Evolutionary conservation across 345 rosid genomes (phyloP), one percentile per base, ranked within the genome.

Genomic region (Ceriops tagal): DNA sequence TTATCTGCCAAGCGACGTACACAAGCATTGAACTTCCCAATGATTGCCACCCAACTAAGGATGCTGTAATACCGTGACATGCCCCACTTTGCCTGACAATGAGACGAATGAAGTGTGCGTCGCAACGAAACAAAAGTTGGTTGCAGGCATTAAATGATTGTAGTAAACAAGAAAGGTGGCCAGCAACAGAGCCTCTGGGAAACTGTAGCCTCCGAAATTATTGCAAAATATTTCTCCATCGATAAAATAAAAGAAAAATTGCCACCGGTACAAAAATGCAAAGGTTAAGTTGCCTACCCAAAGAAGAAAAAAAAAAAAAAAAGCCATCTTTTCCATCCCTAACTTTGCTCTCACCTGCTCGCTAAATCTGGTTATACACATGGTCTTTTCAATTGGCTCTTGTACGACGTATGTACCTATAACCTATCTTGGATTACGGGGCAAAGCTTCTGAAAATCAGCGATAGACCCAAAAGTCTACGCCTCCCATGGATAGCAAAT

Each of bases 361-460:
- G 28, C 82, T 73, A 72, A 67, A 73, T 70, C 83, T 58, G 75
- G 46, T 32, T 86, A 84, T 86, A 69, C 78, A 84, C 83, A 86
- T 18, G 72, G 62, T 61, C 9, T 66, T 68, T 68, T 78, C 74
- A 76, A 72, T 73, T 77, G 82, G 81, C 78, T 84, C 83, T 78
- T 68, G 83, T 79, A 77, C 83, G 72, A 51, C 66, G 71, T 84
- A 87, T 87, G 78, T 86, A 82, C 88, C 84, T 10, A 64, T 69
- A 77, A 77, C 84, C 87, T 81, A 74, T 77, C 80, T 74, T 77
- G 47, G 69, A 74, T 28, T 61, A 43, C 77, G 20, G 0, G 32
- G 18, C 16, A n/a, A 53, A 58, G 22, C 69, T 75, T 13, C 77
- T 37, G 59, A 61, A 20, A 73, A 59, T 77, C 70, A 70, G 46